phyloP scores from a whole-genome alignment of 352 stramenopile genomes.

The Phytopythium litorale region DNA sequence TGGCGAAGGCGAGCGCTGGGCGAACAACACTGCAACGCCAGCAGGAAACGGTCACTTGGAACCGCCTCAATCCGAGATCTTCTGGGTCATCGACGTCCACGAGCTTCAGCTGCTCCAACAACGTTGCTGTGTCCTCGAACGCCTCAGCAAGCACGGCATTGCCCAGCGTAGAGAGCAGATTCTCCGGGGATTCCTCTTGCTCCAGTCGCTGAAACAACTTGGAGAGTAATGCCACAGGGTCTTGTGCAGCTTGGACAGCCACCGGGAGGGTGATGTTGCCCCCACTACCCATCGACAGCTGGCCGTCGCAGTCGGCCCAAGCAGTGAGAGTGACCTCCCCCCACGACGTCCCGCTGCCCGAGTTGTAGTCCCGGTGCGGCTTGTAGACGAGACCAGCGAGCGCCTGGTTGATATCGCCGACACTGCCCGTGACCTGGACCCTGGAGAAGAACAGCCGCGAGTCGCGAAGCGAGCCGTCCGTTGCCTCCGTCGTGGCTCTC shows the following conservation, averaged over 20 bases:
- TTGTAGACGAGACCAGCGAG: slow-evolving; percentile 55
- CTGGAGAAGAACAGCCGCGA: slow-evolving; percentile 44
- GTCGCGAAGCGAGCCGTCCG: slow-evolving; percentile 13
- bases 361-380: slow-evolving; percentile 45
- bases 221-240: slow-evolving; percentile 28
- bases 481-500: slow-evolving; percentile 1
- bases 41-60: slow-evolving; percentile 38
- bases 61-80: slow-evolving; percentile 3
- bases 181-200: not conserved
- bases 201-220: slow-evolving; percentile 22
- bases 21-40: slow-evolving; percentile 27
- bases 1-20: not conserved
- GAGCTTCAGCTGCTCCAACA: slow-evolving; percentile 11
- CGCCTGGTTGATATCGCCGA: slow-evolving; percentile 41
- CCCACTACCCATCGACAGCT: not conserved
- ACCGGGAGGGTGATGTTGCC: slow-evolving; percentile 18
- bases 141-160: slow-evolving; percentile 18
- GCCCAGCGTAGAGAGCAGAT: not conserved
- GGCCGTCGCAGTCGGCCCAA: slow-evolving; percentile 6
- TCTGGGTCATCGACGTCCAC: slow-evolving; percentile 25
- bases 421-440: slow-evolving; percentile 24
- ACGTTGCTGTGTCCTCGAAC: slow-evolving; percentile 27
- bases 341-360: slow-evolving; percentile 21
- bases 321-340: slow-evolving; percentile 29
- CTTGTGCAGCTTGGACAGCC: slow-evolving; percentile 26